Base-by-base conservation (phyloP, 2,329 filamentous ascomycete species). In the Ilyonectria sp. region DNA sequence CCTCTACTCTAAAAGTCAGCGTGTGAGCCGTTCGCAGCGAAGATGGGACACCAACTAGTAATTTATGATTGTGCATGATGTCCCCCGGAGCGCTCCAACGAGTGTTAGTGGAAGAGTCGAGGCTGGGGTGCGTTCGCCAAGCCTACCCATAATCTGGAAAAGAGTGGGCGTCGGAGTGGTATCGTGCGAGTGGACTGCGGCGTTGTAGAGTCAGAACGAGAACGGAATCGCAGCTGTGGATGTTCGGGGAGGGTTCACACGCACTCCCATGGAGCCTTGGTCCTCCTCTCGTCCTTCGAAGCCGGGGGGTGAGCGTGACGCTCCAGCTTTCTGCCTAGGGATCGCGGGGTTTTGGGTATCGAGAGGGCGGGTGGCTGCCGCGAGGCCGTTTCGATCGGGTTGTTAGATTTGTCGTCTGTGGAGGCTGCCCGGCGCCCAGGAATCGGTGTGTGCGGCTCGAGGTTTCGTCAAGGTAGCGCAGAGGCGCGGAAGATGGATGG, bases 61-160 rank as follows among this genome's bases (percentile, higher is more conserved):
- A 71, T 46, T 50, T 31, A 13, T 50, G 26, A 13, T 58, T 70
- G 60, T 60, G 63, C 69, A 62, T 67, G 67, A 72, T 75, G 63
- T 67, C 71, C 66, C 67, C 71, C 65, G 62, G 69, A 71, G 67
- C 62, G 74, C 78, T 79, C 68, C 66, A 63, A 49, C 49, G 50
- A 33, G 52, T 52, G 73, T 73, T 70, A 78, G 74, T 63, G 63
- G 64, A 53, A 44, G 69, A 56, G 23, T 60, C 37, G 68, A 56
- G 59, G 65, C 40, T 60, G 11, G 29, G 33, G 59, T 59, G 33
- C 31, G 43, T 53, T 55, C 53, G 55, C 68, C 63, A 66, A 66
- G 65, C 74, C 60, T 79, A 83, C 81, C 79, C 81, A 83, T 83
- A 83, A 74, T 83, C 81, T 57, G 81, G 81, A 71, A 82, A 81